Evolutionary conservation across 2,329 filamentous ascomycete species (phyloP), one percentile per base, ranked within the genome.

Genomic region (Lasiodiplodia citricola): DNA sequence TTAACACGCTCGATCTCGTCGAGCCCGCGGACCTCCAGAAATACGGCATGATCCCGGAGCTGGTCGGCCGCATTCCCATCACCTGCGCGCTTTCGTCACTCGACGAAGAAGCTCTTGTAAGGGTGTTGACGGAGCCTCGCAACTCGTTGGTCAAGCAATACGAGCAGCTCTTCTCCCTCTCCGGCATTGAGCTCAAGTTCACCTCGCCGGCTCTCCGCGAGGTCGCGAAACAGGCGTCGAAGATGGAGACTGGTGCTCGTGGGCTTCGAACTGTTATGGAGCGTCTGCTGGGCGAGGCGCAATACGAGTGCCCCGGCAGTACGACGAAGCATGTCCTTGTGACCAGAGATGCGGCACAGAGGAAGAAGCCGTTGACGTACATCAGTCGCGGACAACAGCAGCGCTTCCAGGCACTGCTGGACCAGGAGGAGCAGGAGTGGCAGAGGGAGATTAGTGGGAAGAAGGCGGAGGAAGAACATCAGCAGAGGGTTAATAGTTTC

Each of bases 61-160:
- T 97, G n/a, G 91, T 98, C 66, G 96, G 96, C n/a, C 92, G 96
- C 21, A 89, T 99, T 58, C 95, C 97, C 65, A 93, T 97, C 69
- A 91, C 94, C 60, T 94, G 93, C 70, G 92, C 96, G 0, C 87
- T 99, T 0, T 91, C 92, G 16, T 90, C 93, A 0, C 85, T 99
- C 0, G 86, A 87, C 66, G 84, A 88, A 71, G 81, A 86, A 21
- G 83, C 89, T 69, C 88, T 99, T 14, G 89, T 95, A 65, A 90
- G 94, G 65, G 96, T 99, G 70, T 86, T 99, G 50, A 97, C 93
- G 0, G 95, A 98, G 78, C 96, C 96, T 0, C 90, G 92, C 69
- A 97, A 97, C 81, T 93, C 91, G 66, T 86, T 99, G 0, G 86
- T 97, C 3, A 89, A 91, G 57, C 96, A 99, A 80, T 98, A 97